phyloP scores from a whole-genome alignment of 257 asterid genomes.

The Primulina tabacum region DNA sequence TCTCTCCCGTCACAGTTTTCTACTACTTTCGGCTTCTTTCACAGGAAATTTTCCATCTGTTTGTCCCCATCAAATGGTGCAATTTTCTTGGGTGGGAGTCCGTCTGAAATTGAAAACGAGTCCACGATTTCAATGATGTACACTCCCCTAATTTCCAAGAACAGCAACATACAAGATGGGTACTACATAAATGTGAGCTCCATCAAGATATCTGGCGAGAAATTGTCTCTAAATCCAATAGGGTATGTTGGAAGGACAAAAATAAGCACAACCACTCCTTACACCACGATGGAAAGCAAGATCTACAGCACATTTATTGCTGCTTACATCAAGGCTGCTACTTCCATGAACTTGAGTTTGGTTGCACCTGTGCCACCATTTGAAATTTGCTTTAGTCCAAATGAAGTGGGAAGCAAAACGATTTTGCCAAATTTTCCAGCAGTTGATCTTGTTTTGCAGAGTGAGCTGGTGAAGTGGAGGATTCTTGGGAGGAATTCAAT shows the following conservation, averaged over 20 bases:
- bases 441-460: slow-evolving; percentile 69
- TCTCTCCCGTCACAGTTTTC: slow-evolving; percentile 64
- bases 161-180: slow-evolving; percentile 30
- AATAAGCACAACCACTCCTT: slow-evolving; percentile 46
- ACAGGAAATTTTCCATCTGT: slow-evolving; percentile 61
- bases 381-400: slow-evolving; percentile 59
- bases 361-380: slow-evolving; percentile 61
- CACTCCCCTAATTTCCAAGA: slow-evolving; percentile 50
- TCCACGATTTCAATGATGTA: slow-evolving; percentile 48
- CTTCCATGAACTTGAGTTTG: slow-evolving; percentile 40
- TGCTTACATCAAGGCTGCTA: slow-evolving; percentile 45
- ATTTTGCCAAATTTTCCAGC: slow-evolving; percentile 44
- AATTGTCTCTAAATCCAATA: slow-evolving; percentile 31
- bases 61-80: slow-evolving; percentile 59
- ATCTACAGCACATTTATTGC: slow-evolving; percentile 41
- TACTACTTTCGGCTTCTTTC: slow-evolving; percentile 49
- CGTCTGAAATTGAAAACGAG: slow-evolving; percentile 24
- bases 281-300: slow-evolving; percentile 54
- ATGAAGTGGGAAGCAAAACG: slow-evolving; percentile 27
- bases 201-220: slow-evolving; percentile 54
- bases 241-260: slow-evolving; percentile 37
- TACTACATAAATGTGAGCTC: slow-evolving; percentile 54
- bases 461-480: slow-evolving; percentile 88
- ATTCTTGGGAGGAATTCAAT: slow-evolving; percentile 56
- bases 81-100: slow-evolving; percentile 59